Conservation (phyloP, 768 basidiomycete genomes). For the Lactarius pseudohatsudake region DNA sequence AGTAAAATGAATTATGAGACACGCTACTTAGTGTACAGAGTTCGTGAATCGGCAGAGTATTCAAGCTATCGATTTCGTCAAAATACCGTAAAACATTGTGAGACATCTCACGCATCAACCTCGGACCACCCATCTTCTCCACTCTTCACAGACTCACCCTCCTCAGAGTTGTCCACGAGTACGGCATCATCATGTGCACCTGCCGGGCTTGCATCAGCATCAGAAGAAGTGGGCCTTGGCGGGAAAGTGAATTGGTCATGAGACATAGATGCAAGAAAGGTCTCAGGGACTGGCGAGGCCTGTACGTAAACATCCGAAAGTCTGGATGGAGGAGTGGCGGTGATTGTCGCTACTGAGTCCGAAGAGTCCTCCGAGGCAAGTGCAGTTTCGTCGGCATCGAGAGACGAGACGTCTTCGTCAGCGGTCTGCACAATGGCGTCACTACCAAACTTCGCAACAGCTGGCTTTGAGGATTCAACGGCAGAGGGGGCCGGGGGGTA, state of each 20-base stretch:
- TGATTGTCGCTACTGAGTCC: constrained; percentile 11
- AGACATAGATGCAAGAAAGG: constrained; percentile 14
- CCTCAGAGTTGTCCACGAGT: constrained; percentile 13
- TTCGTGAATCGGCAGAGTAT: not conserved
- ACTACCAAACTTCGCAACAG: not conserved
- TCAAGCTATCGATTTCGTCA: not conserved
- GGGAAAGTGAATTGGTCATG: constrained; percentile 24
- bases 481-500: not conserved
- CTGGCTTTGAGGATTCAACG: not conserved
- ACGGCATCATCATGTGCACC: constrained; percentile 9
- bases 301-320: not conserved
- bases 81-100: not conserved
- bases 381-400: not conserved
- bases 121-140: constrained; percentile 23
- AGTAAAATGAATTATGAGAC: not conserved
- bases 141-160: constrained; percentile 10
- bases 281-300: not conserved
- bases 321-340: not conserved
- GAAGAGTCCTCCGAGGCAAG: not conserved
- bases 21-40: not conserved
- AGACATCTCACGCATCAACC: constrained; percentile 5
- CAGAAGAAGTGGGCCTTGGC: constrained; percentile 3
- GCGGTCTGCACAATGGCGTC: too few relatives aligned
- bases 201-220: not conserved
- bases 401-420: not conserved